Conservation (phyloP, 176 grass and related monocot species). For the Lolium perenne region DNA sequence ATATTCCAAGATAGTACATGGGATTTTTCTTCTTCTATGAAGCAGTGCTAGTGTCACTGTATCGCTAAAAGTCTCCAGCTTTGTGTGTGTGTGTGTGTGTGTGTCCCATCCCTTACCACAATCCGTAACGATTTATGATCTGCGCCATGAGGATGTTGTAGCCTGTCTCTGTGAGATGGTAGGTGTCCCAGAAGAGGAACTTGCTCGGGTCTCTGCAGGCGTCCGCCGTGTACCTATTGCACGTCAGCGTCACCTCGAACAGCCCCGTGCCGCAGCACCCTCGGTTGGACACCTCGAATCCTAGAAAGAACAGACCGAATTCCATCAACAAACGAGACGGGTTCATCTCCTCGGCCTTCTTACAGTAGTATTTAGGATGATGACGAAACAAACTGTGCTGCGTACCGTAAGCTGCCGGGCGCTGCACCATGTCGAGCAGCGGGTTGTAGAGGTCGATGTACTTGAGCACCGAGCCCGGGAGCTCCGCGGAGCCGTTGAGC, state of each 20-base stretch:
- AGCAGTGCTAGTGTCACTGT: neutral
- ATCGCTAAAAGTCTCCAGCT: neutral
- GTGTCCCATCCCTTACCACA: neutral
- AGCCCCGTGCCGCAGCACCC: slow-evolving; percentile 86
- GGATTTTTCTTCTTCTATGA: neutral
- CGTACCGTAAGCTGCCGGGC: slow-evolving; percentile 67
- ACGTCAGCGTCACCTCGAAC: slow-evolving; percentile 72
- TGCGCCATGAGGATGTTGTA: slow-evolving; percentile 61
- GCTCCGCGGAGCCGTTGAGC: slow-evolving; percentile 59
- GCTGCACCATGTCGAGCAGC: slow-evolving; percentile 73
- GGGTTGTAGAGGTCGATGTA: slow-evolving; percentile 72
- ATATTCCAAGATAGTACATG: neutral
- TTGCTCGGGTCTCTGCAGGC: slow-evolving; percentile 58
- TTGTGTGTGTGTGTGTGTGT: neutral
- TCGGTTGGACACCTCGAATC: slow-evolving; percentile 64
- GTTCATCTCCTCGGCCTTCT: neutral
- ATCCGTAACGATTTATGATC: slow-evolving; percentile 48
- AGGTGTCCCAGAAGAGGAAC: slow-evolving; percentile 86
- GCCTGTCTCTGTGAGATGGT: slow-evolving; percentile 79
- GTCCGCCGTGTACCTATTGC: slow-evolving; percentile 63
- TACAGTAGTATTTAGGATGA: no score
- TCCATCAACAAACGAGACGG: neutral
- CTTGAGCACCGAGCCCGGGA: slow-evolving; percentile 56
- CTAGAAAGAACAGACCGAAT: slow-evolving; percentile 31
- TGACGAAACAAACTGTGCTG: neutral